Evolutionary conservation across 2,329 filamentous ascomycete genomes (phyloP), one percentile per base, ranked within the genome.

Genomic region (Claviceps citrina): DNA sequence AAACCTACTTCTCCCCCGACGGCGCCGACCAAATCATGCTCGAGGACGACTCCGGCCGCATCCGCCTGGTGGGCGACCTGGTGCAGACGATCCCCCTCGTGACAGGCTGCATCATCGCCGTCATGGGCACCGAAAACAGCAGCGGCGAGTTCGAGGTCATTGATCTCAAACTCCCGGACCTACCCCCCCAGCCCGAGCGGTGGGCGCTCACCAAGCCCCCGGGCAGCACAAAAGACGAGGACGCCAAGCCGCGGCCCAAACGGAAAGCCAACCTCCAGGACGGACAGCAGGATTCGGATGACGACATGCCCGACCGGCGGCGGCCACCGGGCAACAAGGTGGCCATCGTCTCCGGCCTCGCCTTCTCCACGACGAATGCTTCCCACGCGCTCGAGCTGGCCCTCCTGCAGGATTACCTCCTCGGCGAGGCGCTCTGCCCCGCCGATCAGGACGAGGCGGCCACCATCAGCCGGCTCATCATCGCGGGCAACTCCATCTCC

Each of bases 71-170:
- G 1, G 91, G 91, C 3, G 69, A 73, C 31, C 59, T 76, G 16
- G 64, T 98, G 36, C 66, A 71, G 46, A 70, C 72, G 1, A 69
- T 81, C 19, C 67, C 84, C 44, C 71, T 96, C 7, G 89, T 94
- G 2, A 98, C 91, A 0, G 91, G 91, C 20, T 93, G 84, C 51
- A 86, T 98, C 51, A 73, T 96, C 31, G 87, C 86, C n/a, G 86
- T 87, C 3, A 76, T 98, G 65, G 91, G 91, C 27, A 94, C 86
- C 0, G 91, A 98, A 57, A 95, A 94, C 52, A 70, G 76, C 39
- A 81, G 89, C 60, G 91, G 91, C 46, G 84, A 94, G 50, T 86
- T 98, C 44, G 86, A 96, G 51, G 81, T 94, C 6, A 71, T 96
- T 31, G 89, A 94, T 59, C 69, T 94, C 49, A 84, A 87, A 54